Conservation (phyloP, 345 rosid species). For the Lagerstroemia speciosa region DNA sequence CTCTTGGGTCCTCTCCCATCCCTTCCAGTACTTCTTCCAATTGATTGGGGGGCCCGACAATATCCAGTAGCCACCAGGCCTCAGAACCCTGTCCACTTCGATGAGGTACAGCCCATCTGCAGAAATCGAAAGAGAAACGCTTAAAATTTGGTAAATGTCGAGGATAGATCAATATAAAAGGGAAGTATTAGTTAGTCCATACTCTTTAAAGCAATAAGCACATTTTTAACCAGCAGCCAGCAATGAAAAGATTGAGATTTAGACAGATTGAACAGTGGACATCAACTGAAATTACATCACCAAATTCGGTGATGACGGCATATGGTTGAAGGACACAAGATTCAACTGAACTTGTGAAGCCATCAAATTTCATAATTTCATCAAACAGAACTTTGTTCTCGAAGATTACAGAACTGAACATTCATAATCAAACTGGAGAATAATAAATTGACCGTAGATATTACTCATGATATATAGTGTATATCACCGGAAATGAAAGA, state of each 20-base stretch:
- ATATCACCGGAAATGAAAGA: neutral
- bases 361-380: neutral
- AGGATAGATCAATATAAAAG: neutral
- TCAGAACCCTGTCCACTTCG: conserved; percentile 82
- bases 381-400: neutral
- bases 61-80: conserved; percentile 97
- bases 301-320: neutral
- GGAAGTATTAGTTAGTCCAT: neutral
- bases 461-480: too few species aligned
- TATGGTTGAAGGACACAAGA: neutral
- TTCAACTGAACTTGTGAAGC: neutral
- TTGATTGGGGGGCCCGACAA: conserved; percentile 88
- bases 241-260: neutral
- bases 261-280: neutral
- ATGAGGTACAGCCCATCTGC: conserved; percentile 72
- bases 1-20: conserved; percentile 78
- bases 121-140: conserved; percentile 4
- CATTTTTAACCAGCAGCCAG: neutral
- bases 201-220: neutral
- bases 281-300: neutral
- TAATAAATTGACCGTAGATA: too few species aligned
- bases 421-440: too few species aligned
- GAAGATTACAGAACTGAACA: too few species aligned
- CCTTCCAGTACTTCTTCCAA: conserved; percentile 91
- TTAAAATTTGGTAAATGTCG: neutral